Conservation (phyloP, 2,329 filamentous ascomycete species). For the Westerdykella sp. region DNA sequence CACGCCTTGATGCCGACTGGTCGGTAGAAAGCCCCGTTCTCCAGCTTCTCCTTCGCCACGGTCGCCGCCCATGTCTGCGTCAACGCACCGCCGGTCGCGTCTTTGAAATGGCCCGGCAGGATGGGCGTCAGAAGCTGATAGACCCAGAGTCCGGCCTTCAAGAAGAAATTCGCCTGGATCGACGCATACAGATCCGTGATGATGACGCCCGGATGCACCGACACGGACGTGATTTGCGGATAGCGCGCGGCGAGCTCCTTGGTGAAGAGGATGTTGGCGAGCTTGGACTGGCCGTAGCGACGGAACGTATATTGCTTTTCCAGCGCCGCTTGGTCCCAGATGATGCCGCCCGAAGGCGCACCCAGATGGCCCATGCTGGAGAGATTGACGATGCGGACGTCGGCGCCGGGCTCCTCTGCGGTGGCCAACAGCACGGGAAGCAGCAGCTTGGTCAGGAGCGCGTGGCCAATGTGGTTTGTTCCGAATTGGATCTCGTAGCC, state of each 20-base stretch:
- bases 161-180: slow-evolving; percentile 17
- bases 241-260: slow-evolving; percentile 40
- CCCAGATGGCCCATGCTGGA: slow-evolving; percentile 27
- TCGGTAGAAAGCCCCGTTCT: slow-evolving; percentile 40
- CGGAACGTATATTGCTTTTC: slow-evolving; percentile 23
- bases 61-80: slow-evolving; percentile 42
- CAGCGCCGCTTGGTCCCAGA: slow-evolving; percentile 32
- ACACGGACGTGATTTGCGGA: slow-evolving; percentile 40
- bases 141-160: slow-evolving; percentile 21
- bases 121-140: slow-evolving; percentile 17
- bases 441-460: slow-evolving; percentile 43
- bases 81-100: slow-evolving; percentile 31
- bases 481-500: slow-evolving; percentile 49
- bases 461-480: slow-evolving; percentile 49
- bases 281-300: slow-evolving; percentile 47
- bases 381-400: slow-evolving; percentile 44
- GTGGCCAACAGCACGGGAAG: slow-evolving; percentile 41
- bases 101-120: slow-evolving; percentile 26
- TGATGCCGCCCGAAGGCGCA: slow-evolving; percentile 25
- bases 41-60: slow-evolving; percentile 27
- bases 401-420: slow-evolving; percentile 31
- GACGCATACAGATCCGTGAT: slow-evolving; percentile 39
- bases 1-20: slow-evolving; percentile 24
- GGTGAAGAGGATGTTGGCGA: slow-evolving; percentile 47
- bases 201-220: slow-evolving; percentile 47